A percentile compares a stretch with the other conserved stretches of the same genome.
These are phyloP conservation scores for Teunomyces lycoperdinae DNA, from an alignment of 805 yeast species.

Conservation along the genomic window DNA sequence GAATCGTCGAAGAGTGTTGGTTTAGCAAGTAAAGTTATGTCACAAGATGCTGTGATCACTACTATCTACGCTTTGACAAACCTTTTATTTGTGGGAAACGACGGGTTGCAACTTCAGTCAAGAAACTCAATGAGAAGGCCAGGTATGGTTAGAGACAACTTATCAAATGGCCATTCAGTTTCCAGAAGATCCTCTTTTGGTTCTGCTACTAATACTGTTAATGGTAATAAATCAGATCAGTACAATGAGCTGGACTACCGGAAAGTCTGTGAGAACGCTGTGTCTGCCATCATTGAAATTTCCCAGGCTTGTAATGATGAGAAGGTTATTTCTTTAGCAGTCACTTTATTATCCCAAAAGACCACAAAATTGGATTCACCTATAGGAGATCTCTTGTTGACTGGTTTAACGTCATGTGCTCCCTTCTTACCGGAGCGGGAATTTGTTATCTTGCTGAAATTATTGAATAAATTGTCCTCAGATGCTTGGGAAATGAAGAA, in stretches of 20 bases:
- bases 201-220: not conserved
- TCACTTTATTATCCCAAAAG: conserved; percentile 81
- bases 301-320: conserved; percentile 66
- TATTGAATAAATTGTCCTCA: conserved; percentile 50
- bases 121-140: conserved; percentile 22
- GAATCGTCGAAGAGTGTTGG: conserved; percentile 60
- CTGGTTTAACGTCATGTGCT: conserved; percentile 63
- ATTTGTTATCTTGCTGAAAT: conserved; percentile 57
- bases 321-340: conserved; percentile 71
- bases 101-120: conserved; percentile 27
- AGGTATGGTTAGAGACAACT: conserved; percentile 6
- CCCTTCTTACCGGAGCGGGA: conserved; percentile 62
- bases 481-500: conserved; percentile 45
- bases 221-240: conserved; percentile 7
- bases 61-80: conserved; percentile 83
- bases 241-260: conserved; percentile 32
- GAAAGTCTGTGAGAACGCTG: conserved; percentile 59
- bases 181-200: conserved; percentile 11
- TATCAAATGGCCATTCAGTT: conserved; percentile 8
- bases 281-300: conserved; percentile 64
- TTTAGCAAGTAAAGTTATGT: conserved; percentile 59
- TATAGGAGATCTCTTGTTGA: conserved; percentile 53
- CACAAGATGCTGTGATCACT: conserved; percentile 81
- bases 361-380: conserved; percentile 47
- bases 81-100: conserved; percentile 56